Conservation (phyloP, 345 rosid genomes). For the Iberis pinnata region DNA sequence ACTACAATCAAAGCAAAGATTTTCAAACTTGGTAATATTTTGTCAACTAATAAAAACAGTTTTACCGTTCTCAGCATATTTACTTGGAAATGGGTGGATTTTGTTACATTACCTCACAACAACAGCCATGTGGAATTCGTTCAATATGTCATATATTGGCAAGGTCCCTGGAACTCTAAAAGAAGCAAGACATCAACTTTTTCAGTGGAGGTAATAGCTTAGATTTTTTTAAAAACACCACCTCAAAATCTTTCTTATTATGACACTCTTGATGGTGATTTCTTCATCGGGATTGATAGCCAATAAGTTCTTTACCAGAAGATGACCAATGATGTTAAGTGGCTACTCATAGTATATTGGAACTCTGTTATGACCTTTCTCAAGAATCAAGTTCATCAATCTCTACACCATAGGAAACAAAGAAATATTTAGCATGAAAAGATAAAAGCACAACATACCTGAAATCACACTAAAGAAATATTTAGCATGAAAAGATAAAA, state of each 20-base stretch:
- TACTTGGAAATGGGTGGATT: constrained; percentile 22
- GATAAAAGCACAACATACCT: too few species aligned
- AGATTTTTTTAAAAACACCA: constrained; percentile 21
- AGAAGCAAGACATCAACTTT: constrained; percentile 12
- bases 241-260: constrained; percentile 90
- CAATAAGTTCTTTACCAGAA: constrained; percentile 84
- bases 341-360: constrained; percentile 90
- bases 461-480: too few species aligned
- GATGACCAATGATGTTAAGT: constrained; percentile 81
- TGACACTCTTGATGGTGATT: constrained; percentile 70
- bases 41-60: too few species aligned
- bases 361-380: constrained; percentile 96
- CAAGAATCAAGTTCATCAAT: constrained; percentile 75
- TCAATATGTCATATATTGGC: constrained; percentile 91
- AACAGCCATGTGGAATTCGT: constrained; percentile 98
- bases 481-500: too few species aligned
- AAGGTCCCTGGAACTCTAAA: constrained; percentile 65
- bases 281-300: constrained; percentile 78
- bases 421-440: too few species aligned
- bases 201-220: neutral
- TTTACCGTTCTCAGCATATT: constrained; percentile 12
- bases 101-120: constrained; percentile 53
- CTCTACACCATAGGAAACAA: constrained; percentile 39
- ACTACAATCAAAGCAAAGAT: too few species aligned
- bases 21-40: too few species aligned